phyloP scores from a whole-genome alignment of 768 basidiomycete species.

The Tulasnella sp. region DNA sequence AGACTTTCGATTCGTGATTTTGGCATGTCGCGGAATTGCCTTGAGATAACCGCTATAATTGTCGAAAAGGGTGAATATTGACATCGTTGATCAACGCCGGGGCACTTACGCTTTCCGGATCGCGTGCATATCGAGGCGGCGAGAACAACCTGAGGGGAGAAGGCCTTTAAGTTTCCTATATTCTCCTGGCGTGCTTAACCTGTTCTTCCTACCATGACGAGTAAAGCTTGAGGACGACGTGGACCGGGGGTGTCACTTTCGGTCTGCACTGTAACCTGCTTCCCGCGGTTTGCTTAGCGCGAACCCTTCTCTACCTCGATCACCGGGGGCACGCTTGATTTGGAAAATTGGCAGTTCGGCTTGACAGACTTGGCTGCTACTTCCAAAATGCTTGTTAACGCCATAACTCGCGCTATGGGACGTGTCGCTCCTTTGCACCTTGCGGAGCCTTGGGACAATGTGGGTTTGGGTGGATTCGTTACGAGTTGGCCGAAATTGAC shows the following conservation, averaged over 20 bases:
- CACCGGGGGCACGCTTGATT: background rate
- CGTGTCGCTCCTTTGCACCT: conserved; percentile 75
- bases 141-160: conserved; percentile 58
- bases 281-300: background rate
- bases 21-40: conserved; percentile 91
- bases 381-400: background rate
- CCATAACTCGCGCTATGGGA: conserved; percentile 45
- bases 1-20: conserved; percentile 89
- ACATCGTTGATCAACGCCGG: background rate
- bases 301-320: background rate
- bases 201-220: background rate
- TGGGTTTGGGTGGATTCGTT: conserved; percentile 29
- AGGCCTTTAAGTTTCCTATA: background rate
- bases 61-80: background rate
- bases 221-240: background rate
- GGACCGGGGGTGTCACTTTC: background rate
- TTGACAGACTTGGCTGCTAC: background rate
- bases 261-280: background rate
- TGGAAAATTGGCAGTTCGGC: background rate
- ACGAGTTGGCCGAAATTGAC: conserved; percentile 3
- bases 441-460: conserved; percentile 92
- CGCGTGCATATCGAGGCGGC: conserved; percentile 94
- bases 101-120: conserved; percentile 75
- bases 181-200: background rate
- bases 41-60: conserved; percentile 78